Evolutionary conservation across 2,329 filamentous ascomycete species (phyloP).

Genomic region (Lasiodiplodia hormozganensis): DNA sequence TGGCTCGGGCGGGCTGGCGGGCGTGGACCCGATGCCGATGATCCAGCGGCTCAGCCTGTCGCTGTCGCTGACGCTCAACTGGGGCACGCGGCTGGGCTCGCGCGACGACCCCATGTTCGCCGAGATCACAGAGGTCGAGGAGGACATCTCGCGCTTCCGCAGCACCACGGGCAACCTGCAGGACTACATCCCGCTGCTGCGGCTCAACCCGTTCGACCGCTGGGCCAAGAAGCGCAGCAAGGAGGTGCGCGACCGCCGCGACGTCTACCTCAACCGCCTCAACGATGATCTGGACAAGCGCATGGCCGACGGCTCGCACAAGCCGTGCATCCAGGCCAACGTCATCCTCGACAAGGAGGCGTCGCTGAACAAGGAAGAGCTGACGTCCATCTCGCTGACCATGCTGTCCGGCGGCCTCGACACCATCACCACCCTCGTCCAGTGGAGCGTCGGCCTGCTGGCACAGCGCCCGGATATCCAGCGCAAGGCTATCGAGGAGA

Average conservation of each 20-base stretch:
- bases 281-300: conserved; percentile 66
- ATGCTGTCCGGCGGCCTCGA: conserved; percentile 73
- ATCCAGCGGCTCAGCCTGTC: conserved; percentile 69
- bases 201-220: conserved; percentile 63
- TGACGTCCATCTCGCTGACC: conserved; percentile 70
- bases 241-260: conserved; percentile 66
- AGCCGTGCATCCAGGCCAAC: conserved; percentile 72
- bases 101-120: conserved; percentile 67
- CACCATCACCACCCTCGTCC: conserved; percentile 69
- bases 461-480: conserved; percentile 68
- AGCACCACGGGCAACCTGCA: conserved; percentile 68
- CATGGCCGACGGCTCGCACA: conserved; percentile 66
- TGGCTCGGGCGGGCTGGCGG: conserved; percentile 60
- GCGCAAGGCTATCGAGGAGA: conserved; percentile 64
- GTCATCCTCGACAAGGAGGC: conserved; percentile 70
- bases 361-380: conserved; percentile 66
- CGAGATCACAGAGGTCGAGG: conserved; percentile 69
- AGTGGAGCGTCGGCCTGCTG: conserved; percentile 69
- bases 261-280: conserved; percentile 65
- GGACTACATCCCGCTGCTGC: conserved; percentile 66
- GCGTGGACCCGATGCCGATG: conserved; percentile 71
- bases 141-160: conserved; percentile 65
- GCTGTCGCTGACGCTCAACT: conserved; percentile 70
- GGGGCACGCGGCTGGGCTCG: conserved; percentile 67
- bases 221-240: conserved; percentile 46